Base-by-base conservation (phyloP, 768 basidiomycete genomes). In the Mycena olivaceomarginata region DNA sequence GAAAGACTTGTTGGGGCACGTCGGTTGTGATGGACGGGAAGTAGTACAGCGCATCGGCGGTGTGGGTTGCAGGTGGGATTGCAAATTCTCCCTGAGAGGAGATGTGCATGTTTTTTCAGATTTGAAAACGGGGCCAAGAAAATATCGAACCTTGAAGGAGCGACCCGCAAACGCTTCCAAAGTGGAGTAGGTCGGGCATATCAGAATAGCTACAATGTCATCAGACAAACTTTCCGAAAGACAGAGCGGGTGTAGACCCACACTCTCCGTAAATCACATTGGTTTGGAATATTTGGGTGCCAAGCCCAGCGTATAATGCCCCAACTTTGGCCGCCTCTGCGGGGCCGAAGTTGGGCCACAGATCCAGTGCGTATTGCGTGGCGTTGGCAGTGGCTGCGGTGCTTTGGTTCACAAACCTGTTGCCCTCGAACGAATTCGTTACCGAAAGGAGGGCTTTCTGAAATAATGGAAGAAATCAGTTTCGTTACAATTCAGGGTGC, bases 121-220 rank as follows among this genome's bases (percentile, higher is more conserved):
- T 57, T 15, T 22, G 37, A 11, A 41, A 43, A 63, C 43, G 9
- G 22, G 2, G 53, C 40, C 11, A 31, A 31, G 31, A 31, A 31
- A 53, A n/a, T 63, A 64, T 15, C 51, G n/a, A 10, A 83, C 85
- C 81, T 83, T 85, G 75, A 79, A 86, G 0, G 83, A 74, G n/a
- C 77, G 75, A 40, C 79, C 81, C 7, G 62, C 12, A 66, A 85
- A 86, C 16, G 85, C 59, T 12, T 67, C n/a, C 10, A 85, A 76
- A 43, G 85, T 37, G 48, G 70, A 77, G 63, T 85, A 83, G 2
- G 83, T 79, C 11, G 85, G 85, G 60, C 85, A 86, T 25, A 83
- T 75, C 57, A 86, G 78, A 13, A 83, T 84, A 3, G 84, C 85
- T 86, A 40, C 31, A 20, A 4, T 4, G 18, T 37, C 22, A 69